phyloP scores from a whole-genome alignment of 495 filamentous ascomycete species.

The Ascodesmis nigricans region DNA sequence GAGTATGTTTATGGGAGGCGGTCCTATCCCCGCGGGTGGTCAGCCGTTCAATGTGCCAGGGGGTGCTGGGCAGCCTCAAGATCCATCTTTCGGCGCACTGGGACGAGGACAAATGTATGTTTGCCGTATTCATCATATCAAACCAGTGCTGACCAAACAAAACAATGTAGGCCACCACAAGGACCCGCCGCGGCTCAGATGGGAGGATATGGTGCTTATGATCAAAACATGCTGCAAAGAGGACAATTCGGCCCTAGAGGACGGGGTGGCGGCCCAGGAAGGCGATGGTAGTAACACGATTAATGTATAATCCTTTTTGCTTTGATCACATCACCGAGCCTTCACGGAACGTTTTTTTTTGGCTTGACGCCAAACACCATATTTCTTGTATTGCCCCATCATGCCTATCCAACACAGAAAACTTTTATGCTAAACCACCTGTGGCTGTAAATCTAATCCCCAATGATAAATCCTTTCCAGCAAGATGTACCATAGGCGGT shows the following conservation, averaged over 20 bases:
- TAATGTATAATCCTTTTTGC: too few relatives aligned
- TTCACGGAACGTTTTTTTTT: too few relatives aligned
- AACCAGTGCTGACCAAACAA: slow-evolving; percentile 7
- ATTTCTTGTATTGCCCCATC: too few relatives aligned
- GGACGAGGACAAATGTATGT: slow-evolving; percentile 25
- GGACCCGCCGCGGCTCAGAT: slow-evolving; percentile 31
- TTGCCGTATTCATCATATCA: slow-evolving; percentile 5
- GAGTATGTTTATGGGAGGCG: slow-evolving; percentile 70
- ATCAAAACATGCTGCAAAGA: slow-evolving; percentile 28
- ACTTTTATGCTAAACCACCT: too few relatives aligned
- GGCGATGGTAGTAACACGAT: slow-evolving; percentile 4
- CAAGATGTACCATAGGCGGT: too few relatives aligned
- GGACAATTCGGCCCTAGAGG: slow-evolving; percentile 2
- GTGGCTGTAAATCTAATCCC: too few relatives aligned
- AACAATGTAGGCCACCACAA: slow-evolving; percentile 25
- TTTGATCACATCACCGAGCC: too few relatives aligned
- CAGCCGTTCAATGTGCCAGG: slow-evolving; percentile 29
- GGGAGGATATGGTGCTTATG: slow-evolving; percentile 35
- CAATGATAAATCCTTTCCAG: too few relatives aligned
- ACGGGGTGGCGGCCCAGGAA: neutral
- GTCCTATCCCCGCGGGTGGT: slow-evolving; percentile 34
- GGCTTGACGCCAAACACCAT: too few relatives aligned
- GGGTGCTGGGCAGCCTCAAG: slow-evolving; percentile 27
- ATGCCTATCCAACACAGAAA: too few relatives aligned
- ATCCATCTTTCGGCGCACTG: slow-evolving; percentile 17